phyloP scores from a whole-genome alignment of 2,329 filamentous ascomycete species.

The Thelonectria blattea region DNA sequence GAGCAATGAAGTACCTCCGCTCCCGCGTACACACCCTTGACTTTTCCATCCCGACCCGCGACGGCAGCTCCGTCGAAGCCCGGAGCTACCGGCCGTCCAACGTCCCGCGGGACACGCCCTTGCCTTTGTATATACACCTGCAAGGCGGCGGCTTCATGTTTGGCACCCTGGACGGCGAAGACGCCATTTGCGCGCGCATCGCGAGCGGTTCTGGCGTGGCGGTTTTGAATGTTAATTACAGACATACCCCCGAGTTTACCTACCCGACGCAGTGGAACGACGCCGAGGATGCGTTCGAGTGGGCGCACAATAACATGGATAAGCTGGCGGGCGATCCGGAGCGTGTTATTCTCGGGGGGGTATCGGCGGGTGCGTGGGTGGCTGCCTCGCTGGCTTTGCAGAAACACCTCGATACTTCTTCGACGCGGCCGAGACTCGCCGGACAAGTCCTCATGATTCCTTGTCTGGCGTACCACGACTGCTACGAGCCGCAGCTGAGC shows the following conservation, averaged over 20 bases:
- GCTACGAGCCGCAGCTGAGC: constrained; percentile 38
- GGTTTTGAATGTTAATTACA: constrained; percentile 63
- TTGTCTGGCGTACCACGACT: constrained; percentile 41
- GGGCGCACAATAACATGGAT: constrained; percentile 50
- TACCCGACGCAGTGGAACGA: constrained; percentile 63
- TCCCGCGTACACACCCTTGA: constrained; percentile 44
- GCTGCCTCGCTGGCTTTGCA: constrained; percentile 48
- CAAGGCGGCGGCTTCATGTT: constrained; percentile 64
- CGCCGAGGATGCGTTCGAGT: constrained; percentile 59
- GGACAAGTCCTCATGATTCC: constrained; percentile 61
- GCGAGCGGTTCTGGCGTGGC: constrained; percentile 49
- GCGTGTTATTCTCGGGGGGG: constrained; percentile 53
- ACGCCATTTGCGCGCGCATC: constrained; percentile 56
- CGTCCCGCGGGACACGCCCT: constrained; percentile 37
- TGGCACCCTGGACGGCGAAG: constrained; percentile 60
- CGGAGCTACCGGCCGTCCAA: constrained; percentile 31
- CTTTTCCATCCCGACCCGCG: constrained; percentile 31
- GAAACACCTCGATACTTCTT: constrained; percentile 41
- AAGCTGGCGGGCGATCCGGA: constrained; percentile 6
- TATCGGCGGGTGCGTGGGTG: constrained; percentile 55
- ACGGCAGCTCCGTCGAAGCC: constrained; percentile 25
- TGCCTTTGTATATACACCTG: constrained; percentile 59
- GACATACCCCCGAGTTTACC: constrained; percentile 60
- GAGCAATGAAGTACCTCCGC: constrained; percentile 14
- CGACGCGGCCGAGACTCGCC: constrained; percentile 42